Conservation (phyloP, 2,329 filamentous ascomycete species). For the Diplodia scrobiculata region DNA sequence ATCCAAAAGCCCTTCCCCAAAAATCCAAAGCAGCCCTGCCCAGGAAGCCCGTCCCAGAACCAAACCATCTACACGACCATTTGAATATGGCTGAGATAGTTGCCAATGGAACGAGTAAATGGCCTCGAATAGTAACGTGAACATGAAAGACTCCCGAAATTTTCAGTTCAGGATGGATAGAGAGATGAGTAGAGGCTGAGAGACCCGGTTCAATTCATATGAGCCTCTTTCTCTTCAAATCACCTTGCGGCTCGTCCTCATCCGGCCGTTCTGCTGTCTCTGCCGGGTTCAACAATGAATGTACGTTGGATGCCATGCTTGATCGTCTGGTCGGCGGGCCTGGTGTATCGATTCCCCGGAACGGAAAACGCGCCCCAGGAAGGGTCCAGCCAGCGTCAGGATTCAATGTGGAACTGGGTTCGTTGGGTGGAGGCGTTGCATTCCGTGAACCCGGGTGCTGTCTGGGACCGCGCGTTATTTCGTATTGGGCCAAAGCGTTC, state of each 20-base stretch:
- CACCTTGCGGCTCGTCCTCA: slow-evolving; percentile 63
- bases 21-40: neutral
- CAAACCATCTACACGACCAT: slow-evolving; percentile 2
- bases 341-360: slow-evolving; percentile 54
- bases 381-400: slow-evolving; percentile 61
- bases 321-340: slow-evolving; percentile 66
- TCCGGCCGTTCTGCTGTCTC: slow-evolving; percentile 67
- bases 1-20: neutral
- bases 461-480: slow-evolving; percentile 59
- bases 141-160: neutral
- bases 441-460: slow-evolving; percentile 54
- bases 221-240: slow-evolving; percentile 61
- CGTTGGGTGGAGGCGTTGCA: slow-evolving; percentile 54
- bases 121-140: neutral
- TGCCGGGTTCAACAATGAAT: slow-evolving; percentile 67
- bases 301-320: slow-evolving; percentile 71
- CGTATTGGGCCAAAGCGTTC: slow-evolving; percentile 70
- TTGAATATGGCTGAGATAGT: no score
- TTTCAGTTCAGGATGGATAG: neutral
- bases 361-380: slow-evolving; percentile 54
- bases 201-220: slow-evolving; percentile 2
- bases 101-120: neutral
- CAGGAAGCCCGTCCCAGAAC: neutral
- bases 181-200: neutral
- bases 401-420: slow-evolving; percentile 53